These are phyloP conservation scores for Ceratocystis smalleyi DNA, from an alignment of 2,329 filamentous ascomycete species.

Conservation along the genomic window DNA sequence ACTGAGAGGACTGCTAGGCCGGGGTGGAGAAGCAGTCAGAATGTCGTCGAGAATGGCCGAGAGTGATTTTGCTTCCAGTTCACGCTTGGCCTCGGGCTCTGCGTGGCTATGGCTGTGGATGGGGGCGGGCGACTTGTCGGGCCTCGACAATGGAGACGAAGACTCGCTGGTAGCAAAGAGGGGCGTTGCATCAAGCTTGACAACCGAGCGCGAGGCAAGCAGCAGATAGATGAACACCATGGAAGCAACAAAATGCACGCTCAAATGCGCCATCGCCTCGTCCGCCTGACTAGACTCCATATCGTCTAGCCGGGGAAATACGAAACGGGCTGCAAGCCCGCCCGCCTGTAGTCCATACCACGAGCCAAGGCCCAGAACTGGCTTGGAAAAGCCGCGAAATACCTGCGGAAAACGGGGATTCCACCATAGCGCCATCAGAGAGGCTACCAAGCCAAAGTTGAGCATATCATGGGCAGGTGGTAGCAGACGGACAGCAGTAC, in stretches of 20 bases:
- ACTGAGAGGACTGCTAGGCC: slow-evolving; percentile 17
- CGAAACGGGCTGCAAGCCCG: slow-evolving; percentile 39
- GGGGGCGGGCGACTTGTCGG: not conserved
- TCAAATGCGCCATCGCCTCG: slow-evolving; percentile 29
- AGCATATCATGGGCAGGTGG: slow-evolving; percentile 30
- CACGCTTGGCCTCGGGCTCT: slow-evolving; percentile 19
- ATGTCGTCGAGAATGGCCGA: slow-evolving; percentile 35
- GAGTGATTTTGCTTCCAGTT: slow-evolving; percentile 27
- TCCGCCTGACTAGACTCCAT: slow-evolving; percentile 27
- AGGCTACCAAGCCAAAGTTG: slow-evolving; percentile 33
- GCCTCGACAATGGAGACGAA: not conserved
- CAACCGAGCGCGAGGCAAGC: slow-evolving; percentile 6
- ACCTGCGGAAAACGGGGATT: slow-evolving; percentile 50
- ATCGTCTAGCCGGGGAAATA: slow-evolving; percentile 31
- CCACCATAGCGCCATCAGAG: slow-evolving; percentile 46
- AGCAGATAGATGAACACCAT: slow-evolving; percentile 31
- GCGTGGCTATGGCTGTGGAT: not conserved
- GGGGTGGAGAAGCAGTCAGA: slow-evolving; percentile 19
- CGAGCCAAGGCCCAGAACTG: slow-evolving; percentile 43
- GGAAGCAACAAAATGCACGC: slow-evolving; percentile 40
- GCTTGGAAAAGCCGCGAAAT: slow-evolving; percentile 42
- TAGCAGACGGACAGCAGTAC: slow-evolving; percentile 25
- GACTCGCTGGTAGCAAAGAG: slow-evolving; percentile 28
- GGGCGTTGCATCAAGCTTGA: slow-evolving; percentile 39
- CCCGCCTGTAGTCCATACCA: slow-evolving; percentile 53